Evolutionary conservation across 1,139 yeast genomes (phyloP).

Genomic region (Hyphopichia buzzinii): DNA sequence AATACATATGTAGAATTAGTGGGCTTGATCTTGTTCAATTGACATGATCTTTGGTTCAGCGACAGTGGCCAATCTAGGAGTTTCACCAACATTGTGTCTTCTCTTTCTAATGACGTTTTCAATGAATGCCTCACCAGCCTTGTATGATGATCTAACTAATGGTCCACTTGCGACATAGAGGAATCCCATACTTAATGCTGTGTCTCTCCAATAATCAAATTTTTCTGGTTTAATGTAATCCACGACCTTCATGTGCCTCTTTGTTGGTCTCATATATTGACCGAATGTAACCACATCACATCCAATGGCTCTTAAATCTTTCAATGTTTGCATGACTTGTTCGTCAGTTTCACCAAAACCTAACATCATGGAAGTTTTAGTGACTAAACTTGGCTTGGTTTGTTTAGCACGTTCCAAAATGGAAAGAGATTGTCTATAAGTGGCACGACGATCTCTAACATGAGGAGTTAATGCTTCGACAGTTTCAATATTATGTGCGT

Average conservation of each 20-base stretch:
- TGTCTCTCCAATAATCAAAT: conserved; percentile 89
- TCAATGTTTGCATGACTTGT: conserved; percentile 72
- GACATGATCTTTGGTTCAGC: conserved; percentile 10
- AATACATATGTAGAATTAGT: too few species aligned
- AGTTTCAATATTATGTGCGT: conserved; percentile 96
- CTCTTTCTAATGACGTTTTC: conserved; percentile 89
- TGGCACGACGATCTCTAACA: conserved; percentile 95
- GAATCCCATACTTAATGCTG: conserved; percentile 89
- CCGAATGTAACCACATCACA: conserved; percentile 99
- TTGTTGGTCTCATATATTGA: conserved; percentile 98
- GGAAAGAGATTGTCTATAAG: conserved; percentile 81
- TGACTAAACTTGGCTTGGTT: conserved; percentile 69
- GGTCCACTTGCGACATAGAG: conserved; percentile 97
- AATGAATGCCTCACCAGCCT: conserved; percentile 97
- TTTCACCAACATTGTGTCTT: conserved; percentile 49
- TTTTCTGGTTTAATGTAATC: conserved; percentile 94
- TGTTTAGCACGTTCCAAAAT: conserved; percentile 81
- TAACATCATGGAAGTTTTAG: conserved; percentile 94
- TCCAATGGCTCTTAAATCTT: conserved; percentile 66
- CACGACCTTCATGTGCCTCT: conserved; percentile 97
- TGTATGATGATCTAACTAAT: conserved; percentile 90
- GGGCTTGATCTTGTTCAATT: too few species aligned
- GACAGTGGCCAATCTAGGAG: conserved; percentile 33
- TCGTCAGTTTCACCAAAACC: conserved; percentile 97
- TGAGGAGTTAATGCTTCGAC: conserved; percentile 94